Evolutionary conservation across 2,329 filamentous ascomycete species (phyloP).

Genomic region (Nothopassalora personata): DNA sequence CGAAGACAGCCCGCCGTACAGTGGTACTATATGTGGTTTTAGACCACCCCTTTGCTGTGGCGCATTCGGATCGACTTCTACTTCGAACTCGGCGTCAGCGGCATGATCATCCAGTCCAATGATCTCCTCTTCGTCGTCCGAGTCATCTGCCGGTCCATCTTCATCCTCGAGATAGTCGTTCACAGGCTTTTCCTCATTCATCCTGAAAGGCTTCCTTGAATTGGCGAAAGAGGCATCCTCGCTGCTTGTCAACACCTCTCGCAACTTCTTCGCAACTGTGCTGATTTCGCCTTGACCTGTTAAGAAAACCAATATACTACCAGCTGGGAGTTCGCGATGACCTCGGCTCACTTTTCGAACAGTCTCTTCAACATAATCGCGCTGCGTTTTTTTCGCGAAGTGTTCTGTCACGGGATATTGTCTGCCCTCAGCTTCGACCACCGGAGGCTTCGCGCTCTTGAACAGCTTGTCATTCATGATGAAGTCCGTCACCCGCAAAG

Average conservation of each 20-base stretch:
- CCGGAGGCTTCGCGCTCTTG: conserved; percentile 58
- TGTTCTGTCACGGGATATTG: conserved; percentile 88
- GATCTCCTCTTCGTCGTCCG: conserved; percentile 57
- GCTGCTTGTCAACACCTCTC: conserved; percentile 57
- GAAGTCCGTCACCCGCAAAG: conserved; percentile 83
- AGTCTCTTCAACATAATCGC: conserved; percentile 86
- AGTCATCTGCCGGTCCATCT: conserved; percentile 44
- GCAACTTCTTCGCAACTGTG: conserved; percentile 73
- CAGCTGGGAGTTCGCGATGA: conserved; percentile 82
- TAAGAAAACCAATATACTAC: conserved; percentile 87
- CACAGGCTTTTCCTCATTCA: background rate
- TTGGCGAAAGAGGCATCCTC: conserved; percentile 36
- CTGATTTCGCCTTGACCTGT: conserved; percentile 91
- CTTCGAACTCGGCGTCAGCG: conserved; percentile 43
- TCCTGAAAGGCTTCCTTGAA: conserved; percentile 2
- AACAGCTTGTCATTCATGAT: conserved; percentile 80
- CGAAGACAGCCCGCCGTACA: conserved; percentile 88
- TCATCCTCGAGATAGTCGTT: conserved; percentile 33
- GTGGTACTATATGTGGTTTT: conserved; percentile 81
- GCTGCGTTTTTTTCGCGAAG: conserved; percentile 74
- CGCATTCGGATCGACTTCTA: conserved; percentile 47
- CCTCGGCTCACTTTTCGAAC: conserved; percentile 82
- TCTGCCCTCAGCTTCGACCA: conserved; percentile 84
- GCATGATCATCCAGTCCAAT: conserved; percentile 54
- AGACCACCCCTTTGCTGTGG: conserved; percentile 46